A percentile compares a stretch with the other conserved stretches of the same genome.
phyloP scores from a whole-genome alignment of 345 rosid species.

The Corchorus olitorius region DNA sequence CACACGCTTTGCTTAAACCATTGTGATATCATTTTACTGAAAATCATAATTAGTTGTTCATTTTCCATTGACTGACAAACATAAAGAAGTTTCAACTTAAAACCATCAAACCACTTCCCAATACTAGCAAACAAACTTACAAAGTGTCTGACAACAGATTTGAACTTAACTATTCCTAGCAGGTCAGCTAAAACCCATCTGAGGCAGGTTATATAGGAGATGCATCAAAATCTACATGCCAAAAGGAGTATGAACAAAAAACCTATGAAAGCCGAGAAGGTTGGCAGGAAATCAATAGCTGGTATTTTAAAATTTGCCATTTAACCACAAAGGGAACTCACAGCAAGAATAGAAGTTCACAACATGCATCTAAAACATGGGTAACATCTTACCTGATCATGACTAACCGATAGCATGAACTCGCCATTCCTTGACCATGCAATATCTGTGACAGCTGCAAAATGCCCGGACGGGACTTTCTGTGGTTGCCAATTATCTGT shows the following conservation, averaged over 20 bases:
- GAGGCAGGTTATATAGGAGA: not conserved
- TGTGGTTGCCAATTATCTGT: slow-evolving; percentile 87
- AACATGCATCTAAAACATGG: not conserved
- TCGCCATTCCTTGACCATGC: slow-evolving; percentile 78
- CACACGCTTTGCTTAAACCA: not conserved
- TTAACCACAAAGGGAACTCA: not conserved
- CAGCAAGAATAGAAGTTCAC: not conserved
- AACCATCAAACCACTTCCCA: not conserved
- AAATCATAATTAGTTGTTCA: slow-evolving; percentile 1
- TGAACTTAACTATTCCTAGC: not conserved
- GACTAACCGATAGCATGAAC: slow-evolving; percentile 83
- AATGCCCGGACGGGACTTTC: slow-evolving; percentile 88
- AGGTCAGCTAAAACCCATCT: not conserved
- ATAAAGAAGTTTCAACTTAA: not conserved
- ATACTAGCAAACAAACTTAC: not conserved
- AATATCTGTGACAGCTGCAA: slow-evolving; percentile 80
- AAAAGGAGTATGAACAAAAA: not conserved
- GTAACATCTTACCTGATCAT: slow-evolving; percentile 70
- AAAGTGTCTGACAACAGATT: not conserved
- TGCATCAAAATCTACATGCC: not conserved
- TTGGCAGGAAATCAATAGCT: no score
- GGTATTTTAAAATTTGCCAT: not conserved
- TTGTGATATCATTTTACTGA: not conserved
- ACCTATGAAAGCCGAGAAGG: not conserved
- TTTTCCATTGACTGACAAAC: not conserved